Percentiles rank a stretch among this genome's conserved stretches.
These are phyloP conservation scores for Cerioporus squamosus DNA, from an alignment of 1,284 basidiomycete genomes.

Conservation along the genomic window DNA sequence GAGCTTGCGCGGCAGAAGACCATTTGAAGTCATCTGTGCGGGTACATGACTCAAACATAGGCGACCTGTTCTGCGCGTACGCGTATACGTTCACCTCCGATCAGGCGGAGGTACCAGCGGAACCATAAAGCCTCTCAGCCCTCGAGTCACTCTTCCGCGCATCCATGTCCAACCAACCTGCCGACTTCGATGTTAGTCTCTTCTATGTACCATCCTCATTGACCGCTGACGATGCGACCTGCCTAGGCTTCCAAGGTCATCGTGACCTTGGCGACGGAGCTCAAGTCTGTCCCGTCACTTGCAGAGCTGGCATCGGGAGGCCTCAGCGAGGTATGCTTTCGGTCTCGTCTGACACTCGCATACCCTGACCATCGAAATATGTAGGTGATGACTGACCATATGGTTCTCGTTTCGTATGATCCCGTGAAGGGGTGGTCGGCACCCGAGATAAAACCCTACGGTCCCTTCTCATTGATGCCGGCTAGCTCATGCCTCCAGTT, in stretches of 20 bases:
- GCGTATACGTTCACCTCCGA: no score
- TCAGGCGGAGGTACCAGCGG: neutral
- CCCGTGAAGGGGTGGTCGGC: constrained; percentile 76
- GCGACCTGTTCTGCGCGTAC: neutral
- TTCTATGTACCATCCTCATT: no score
- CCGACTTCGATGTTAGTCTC: neutral
- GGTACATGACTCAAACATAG: neutral
- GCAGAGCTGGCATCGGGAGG: constrained; percentile 36
- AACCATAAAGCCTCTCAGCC: neutral
- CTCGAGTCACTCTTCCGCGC: no score
- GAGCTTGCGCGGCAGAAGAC: no score
- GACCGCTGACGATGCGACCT: neutral
- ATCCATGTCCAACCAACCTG: neutral
- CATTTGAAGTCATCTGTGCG: neutral
- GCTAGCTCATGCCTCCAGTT: constrained; percentile 93
- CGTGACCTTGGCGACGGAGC: constrained; percentile 37
- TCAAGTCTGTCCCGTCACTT: constrained; percentile 42
- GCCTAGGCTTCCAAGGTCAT: constrained; percentile 47
- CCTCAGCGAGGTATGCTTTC: constrained; percentile 44
- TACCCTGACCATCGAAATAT: constrained; percentile 32
- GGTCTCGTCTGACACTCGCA: no score
- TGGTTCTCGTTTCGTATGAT: constrained; percentile 86
- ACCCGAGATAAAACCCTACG: constrained; percentile 80
- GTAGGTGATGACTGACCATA: constrained; percentile 84
- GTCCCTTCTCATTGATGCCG: constrained; percentile 71